Base-by-base conservation (phyloP, 805 yeast species). In the Candida sphagnicola region DNA sequence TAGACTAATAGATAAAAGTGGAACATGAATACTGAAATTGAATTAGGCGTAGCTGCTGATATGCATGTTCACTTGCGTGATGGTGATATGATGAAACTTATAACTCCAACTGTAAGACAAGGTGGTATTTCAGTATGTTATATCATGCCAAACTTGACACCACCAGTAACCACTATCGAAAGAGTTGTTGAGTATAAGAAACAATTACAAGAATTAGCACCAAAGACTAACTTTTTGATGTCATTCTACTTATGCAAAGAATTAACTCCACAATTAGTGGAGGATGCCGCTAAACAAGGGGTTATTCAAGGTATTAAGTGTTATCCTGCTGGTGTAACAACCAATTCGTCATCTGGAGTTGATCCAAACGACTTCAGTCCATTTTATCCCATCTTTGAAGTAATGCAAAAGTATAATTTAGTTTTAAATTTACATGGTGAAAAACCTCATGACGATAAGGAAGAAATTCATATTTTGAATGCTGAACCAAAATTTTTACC, bases 311-410 rank as follows among this genome's bases (percentile, higher is more conserved):
- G 99, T 40, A 87, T 93, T 49, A 93, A 93, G 61, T 89, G 96
- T 59, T 93, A 93, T 60, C 99, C 99, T 30, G 97, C 98, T 2
- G 99, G 99, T 32, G 99, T 93, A 23, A 93, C 99, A n/a, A 93
- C 99, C 28, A 93, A 93, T 66, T 88, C 96, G 8, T 62, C 76
- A 35, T 85, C 82, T 3, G 99, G 99, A 36, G 96, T 93, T 17
- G 93, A 85, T 59, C 95, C 95, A 17, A 87, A 89, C 51, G 95
- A 91, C 54, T 93, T 93, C 62, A 76, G 83, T 34, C 80, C 75
- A 4, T 93, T 90, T 53, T 93, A 89, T 59, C 95, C 96, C 4
- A 74, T 93, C 8, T 93, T 93, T 57, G 74, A 84, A 54, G 95
- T 87, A 11, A 82, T 93, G 91, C 83, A 91, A 62, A 74, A 78